Conservation (phyloP, 163 green algal species). For the Scenedesmus sp. region DNA sequence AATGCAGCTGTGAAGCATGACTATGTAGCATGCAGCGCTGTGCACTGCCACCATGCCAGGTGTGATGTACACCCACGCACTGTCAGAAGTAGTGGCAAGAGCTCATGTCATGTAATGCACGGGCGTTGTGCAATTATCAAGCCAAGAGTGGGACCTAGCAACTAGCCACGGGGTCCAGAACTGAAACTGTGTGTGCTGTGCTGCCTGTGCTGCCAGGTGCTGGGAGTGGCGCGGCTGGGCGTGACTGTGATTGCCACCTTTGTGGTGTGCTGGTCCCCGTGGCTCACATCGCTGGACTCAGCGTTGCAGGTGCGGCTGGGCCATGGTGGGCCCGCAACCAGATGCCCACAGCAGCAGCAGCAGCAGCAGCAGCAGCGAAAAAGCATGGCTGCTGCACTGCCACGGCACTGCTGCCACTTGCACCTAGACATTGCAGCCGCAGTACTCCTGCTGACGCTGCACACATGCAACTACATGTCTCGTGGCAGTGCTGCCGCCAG, state of each 20-base stretch:
- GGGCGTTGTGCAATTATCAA: no score
- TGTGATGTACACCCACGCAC: background rate
- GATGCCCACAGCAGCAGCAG: background rate
- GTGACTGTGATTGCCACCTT: constrained; percentile 84
- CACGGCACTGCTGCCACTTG: no score
- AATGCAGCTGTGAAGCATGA: no score
- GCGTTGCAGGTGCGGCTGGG: constrained; percentile 59
- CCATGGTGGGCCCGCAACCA: background rate
- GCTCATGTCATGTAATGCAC: no score
- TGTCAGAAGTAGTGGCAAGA: no score
- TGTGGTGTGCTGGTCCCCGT: constrained; percentile 86
- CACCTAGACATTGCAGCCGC: no score
- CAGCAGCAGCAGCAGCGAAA: background rate
- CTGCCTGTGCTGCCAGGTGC: constrained; percentile 50
- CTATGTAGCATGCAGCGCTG: background rate
- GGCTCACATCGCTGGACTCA: constrained; percentile 60
- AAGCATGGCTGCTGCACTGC: no score
- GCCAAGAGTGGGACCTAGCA: no score
- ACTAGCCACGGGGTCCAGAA: no score
- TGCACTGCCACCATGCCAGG: background rate
- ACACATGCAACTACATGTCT: no score
- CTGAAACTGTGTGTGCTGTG: background rate
- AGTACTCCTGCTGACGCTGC: no score
- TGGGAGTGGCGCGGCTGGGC: constrained; percentile 73
- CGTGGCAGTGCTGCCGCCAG: no score